Evolutionary conservation across 306 rosid species (phyloP).

Genomic region (Boehmeria nivea): DNA sequence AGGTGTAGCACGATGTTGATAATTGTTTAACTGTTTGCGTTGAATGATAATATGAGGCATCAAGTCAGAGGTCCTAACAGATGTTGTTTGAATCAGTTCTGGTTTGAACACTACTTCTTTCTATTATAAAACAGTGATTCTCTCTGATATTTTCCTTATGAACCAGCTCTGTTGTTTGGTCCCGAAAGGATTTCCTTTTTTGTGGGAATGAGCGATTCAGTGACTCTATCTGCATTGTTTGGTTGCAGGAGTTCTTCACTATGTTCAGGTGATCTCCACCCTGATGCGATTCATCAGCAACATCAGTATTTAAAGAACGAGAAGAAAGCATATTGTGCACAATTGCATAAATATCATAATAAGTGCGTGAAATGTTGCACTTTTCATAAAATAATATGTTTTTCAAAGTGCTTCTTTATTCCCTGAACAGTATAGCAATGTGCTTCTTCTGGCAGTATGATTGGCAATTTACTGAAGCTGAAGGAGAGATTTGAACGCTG

Average conservation of each 20-base stretch:
- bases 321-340: slow-evolving; percentile 53
- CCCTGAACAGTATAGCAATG: slow-evolving; percentile 2
- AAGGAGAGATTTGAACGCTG: slow-evolving; percentile 62
- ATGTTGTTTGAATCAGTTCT: no score
- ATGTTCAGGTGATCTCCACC: slow-evolving; percentile 84
- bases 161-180: no score
- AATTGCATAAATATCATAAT: slow-evolving; percentile 69
- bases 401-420: slow-evolving; percentile 2
- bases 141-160: background rate
- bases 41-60: no score
- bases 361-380: slow-evolving; percentile 45
- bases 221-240: slow-evolving; percentile 26
- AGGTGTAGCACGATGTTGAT: no score
- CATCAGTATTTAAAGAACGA: slow-evolving; percentile 50
- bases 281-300: slow-evolving; percentile 53
- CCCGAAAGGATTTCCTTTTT: background rate
- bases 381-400: slow-evolving; percentile 11
- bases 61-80: no score
- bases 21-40: no score
- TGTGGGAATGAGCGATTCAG: slow-evolving; percentile 17
- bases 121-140: background rate
- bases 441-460: slow-evolving; percentile 63
- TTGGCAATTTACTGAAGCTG: slow-evolving; percentile 54
- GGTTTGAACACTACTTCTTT: no score
- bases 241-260: slow-evolving; percentile 77